Base-by-base conservation (phyloP, 1,139 yeast genomes). In the Hemisphaericaspora lyxosophila region DNA sequence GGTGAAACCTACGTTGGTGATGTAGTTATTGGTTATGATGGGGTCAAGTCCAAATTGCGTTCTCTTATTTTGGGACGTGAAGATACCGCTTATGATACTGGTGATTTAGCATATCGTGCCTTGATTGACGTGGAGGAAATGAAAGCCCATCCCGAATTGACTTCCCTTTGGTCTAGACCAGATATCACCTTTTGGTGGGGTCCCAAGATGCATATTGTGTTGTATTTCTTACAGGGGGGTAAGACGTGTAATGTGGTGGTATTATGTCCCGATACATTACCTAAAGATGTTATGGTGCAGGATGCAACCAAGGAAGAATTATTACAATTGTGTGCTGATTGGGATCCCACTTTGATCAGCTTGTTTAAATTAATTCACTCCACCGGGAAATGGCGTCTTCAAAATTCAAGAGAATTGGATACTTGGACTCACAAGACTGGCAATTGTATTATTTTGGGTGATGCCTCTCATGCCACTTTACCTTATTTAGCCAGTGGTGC, bases 401-500 rank as follows among this genome's bases (percentile, higher is more conserved):
- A 58, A 36, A 55, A 53, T 36, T 48, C 57, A 31, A 40, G 47
- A n/a, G 64, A 59, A 39, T 48, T 60, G 38, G 51, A 50, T 11
- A 48, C 50, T 7, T 49, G 53, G 53, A 45, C 47, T 20, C 53
- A 41, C 36, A 42, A 45, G 15, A 43, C 43, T 17, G 55, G 50
- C n/a, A 48, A 47, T 18, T 51, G 62, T 17, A 59, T 57, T 14
- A 49, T 64, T 22, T 35, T 65, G 13, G 70, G 70, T n/a, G 73
- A 65, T 47, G 60, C 69, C 2, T 61, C 64, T 17, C 73, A 67
- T 46, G 63, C 72, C 4, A 67, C 67, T 43, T 50, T 67, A 45
- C 71, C 73, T 4, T 67, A 66, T 46, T 53, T 66, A 35, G 67
- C 70, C 7, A 64, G 62, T 36, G 73, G 73, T 13, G 72, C 72